Evolutionary conservation across 2,329 filamentous ascomycete species (phyloP).

Genomic region (Didymella glomerata): DNA sequence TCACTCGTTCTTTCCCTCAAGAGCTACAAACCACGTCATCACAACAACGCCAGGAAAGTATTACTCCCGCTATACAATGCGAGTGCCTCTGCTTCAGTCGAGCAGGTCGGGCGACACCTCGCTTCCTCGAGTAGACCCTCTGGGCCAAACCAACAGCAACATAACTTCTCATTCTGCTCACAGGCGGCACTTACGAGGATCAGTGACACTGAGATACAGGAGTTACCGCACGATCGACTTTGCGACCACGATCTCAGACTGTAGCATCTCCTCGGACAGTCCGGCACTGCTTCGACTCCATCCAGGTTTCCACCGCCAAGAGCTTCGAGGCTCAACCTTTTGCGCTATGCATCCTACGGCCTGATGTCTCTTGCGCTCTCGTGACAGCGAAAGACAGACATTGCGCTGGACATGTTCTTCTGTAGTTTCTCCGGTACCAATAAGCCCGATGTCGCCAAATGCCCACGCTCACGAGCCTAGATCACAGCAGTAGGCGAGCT

Average conservation of each 20-base stretch:
- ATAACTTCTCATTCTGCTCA: too few species aligned
- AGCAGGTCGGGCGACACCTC: too few species aligned
- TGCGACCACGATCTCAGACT: background rate
- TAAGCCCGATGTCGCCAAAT: conserved; percentile 25
- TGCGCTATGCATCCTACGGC: conserved; percentile 12
- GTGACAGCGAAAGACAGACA: background rate
- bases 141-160: too few species aligned
- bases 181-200: too few species aligned
- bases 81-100: too few species aligned
- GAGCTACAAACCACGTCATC: background rate
- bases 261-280: conserved; percentile 15
- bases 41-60: background rate
- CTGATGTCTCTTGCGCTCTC: background rate
- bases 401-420: background rate
- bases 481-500: background rate
- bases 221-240: too few species aligned
- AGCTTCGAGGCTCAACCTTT: conserved; percentile 1
- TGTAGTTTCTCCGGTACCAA: conserved; percentile 22
- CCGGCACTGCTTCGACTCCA: conserved; percentile 6
- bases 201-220: too few species aligned
- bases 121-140: too few species aligned
- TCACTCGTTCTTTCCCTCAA: background rate
- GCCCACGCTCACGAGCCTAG: conserved; percentile 22
- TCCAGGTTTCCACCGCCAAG: conserved; percentile 18
- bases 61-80: too few species aligned